Conservation (phyloP, 106 monocot genomes). For the Gastrodia elata region DNA sequence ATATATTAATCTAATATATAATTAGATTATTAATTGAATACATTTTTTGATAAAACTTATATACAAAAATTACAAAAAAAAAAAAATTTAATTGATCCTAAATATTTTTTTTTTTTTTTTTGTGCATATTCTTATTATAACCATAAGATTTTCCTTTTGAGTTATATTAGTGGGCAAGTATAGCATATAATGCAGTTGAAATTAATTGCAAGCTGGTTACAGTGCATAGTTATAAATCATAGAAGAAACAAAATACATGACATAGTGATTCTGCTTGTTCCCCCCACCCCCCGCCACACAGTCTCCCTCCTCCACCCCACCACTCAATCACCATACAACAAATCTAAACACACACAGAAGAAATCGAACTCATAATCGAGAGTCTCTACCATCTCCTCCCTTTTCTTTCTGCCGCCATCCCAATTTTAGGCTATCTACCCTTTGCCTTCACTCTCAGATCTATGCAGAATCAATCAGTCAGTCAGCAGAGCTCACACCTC, state of each 20-base stretch:
- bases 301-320: not conserved
- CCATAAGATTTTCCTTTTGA: no score
- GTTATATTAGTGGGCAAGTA: no score
- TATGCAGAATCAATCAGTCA: not conserved
- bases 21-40: no score
- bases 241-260: not conserved
- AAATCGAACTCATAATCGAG: not conserved
- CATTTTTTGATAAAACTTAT: no score
- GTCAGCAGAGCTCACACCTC: constrained; percentile 8
- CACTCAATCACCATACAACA: not conserved
- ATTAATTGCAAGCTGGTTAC: no score
- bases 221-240: not conserved
- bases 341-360: not conserved
- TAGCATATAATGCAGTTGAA: no score
- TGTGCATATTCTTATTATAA: no score
- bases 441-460: not conserved
- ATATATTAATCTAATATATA: no score
- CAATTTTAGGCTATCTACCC: not conserved
- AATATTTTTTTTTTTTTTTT: no score
- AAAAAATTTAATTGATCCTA: no score
- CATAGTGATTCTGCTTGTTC: not conserved
- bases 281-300: not conserved
- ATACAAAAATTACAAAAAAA: no score
- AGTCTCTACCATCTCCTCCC: not conserved
- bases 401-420: no score